Percentiles rank a stretch among this genome's conserved stretches.
Evolutionary conservation across 768 basidiomycete genomes (phyloP).

Genomic region (Rhodocollybia butyracea): DNA sequence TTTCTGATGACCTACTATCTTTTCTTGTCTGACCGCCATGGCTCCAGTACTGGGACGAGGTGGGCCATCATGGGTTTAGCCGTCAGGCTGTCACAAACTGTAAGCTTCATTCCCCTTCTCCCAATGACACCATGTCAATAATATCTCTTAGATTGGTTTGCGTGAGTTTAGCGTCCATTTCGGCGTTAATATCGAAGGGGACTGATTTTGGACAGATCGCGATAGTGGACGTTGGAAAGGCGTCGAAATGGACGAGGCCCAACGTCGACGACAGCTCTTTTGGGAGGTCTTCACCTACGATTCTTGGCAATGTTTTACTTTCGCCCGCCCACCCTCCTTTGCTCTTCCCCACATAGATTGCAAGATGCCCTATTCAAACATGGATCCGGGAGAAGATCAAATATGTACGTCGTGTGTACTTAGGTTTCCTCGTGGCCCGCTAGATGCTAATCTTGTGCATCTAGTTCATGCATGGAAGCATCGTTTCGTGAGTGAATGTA

Average conservation of each 20-base stretch:
- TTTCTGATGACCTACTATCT: conserved; percentile 71
- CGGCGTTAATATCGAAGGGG: neutral
- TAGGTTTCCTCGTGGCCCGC: neutral
- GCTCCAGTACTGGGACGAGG: conserved; percentile 58
- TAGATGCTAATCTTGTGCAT: conserved; percentile 1
- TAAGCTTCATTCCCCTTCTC: conserved; percentile 29
- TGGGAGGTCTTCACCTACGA: conserved; percentile 62
- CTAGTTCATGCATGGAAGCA: conserved; percentile 72
- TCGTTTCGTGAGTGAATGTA: conserved; percentile 63
- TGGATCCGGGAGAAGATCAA: conserved; percentile 49
- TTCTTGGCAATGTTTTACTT: conserved; percentile 63
- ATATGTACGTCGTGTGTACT: conserved; percentile 43
- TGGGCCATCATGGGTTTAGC: conserved; percentile 71
- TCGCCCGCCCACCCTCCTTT: conserved; percentile 68
- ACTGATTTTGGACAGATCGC: conserved; percentile 42
- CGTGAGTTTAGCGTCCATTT: conserved; percentile 39
- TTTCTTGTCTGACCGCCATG: conserved; percentile 67
- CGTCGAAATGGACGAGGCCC: conserved; percentile 53
- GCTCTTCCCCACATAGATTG: conserved; percentile 65
- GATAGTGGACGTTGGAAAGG: conserved; percentile 67
- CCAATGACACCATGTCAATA: neutral
- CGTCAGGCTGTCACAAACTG: conserved; percentile 68
- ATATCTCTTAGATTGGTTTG: conserved; percentile 55
- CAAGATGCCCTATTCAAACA: conserved; percentile 49
- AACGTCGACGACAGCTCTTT: conserved; percentile 61